Evolutionary conservation across 179 eudicot genomes (phyloP).

Genomic region (Heliamphora pulchella): DNA sequence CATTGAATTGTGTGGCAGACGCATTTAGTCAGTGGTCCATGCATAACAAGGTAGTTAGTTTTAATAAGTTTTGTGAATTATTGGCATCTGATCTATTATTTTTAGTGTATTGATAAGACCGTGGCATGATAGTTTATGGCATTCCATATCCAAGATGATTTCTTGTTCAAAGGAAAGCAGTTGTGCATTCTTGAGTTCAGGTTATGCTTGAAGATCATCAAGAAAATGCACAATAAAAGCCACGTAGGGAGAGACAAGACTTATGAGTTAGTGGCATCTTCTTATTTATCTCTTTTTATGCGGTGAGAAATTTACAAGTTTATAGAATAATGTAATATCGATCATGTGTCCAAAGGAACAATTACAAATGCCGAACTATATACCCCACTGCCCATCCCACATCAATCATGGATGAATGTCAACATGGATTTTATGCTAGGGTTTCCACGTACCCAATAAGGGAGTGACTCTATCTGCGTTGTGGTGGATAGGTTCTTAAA

Average conservation of each 20-base stretch:
- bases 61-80: too few species aligned
- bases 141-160: too few species aligned
- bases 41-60: too few species aligned
- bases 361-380: not conserved
- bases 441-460: not conserved
- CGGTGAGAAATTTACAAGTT: not conserved
- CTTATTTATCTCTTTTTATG: not conserved
- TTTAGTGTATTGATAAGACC: too few species aligned
- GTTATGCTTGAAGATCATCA: not conserved
- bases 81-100: too few species aligned
- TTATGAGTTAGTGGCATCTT: not conserved
- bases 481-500: conserved; percentile 16
- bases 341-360: not conserved
- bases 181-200: not conserved
- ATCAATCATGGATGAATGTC: conserved; percentile 8
- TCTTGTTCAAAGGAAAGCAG: not conserved
- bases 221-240: not conserved
- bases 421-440: conserved; percentile 20
- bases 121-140: too few species aligned
- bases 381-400: not conserved
- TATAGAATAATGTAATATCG: not conserved
- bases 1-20: too few species aligned
- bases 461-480: conserved; percentile 9
- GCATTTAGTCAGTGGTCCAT: too few species aligned
- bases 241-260: not conserved